These are phyloP conservation scores for Leccinum broughii DNA, from an alignment of 768 basidiomycete species.

Conservation along the genomic window DNA sequence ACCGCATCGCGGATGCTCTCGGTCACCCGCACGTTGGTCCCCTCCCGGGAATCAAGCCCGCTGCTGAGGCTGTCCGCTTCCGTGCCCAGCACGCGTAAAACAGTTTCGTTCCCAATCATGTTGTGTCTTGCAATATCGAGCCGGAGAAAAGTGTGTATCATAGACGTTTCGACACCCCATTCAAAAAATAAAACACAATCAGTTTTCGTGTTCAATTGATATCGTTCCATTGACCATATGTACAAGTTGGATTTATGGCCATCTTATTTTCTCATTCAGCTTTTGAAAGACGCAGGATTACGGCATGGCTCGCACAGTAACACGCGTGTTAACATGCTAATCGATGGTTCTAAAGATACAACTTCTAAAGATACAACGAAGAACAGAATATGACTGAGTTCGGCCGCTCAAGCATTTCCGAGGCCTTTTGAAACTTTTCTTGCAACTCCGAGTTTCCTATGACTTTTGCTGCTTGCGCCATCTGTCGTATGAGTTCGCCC, in stretches of 20 bases:
- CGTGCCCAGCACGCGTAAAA: slow-evolving; percentile 25
- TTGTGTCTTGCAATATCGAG: neutral
- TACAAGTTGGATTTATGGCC: no score
- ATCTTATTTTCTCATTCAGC: neutral
- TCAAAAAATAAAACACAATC: neutral
- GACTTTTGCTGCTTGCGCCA: slow-evolving; percentile 93
- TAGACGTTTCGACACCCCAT: neutral
- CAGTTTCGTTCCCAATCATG: neutral
- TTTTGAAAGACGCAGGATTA: neutral
- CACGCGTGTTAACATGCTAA: neutral
- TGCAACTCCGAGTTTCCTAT: slow-evolving; percentile 94
- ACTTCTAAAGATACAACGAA: slow-evolving; percentile 68
- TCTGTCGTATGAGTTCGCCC: slow-evolving; percentile 93
- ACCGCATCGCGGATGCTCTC: slow-evolving; percentile 77
- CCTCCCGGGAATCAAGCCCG: slow-evolving; percentile 55
- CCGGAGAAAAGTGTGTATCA: slow-evolving; percentile 5
- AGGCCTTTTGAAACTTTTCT: slow-evolving; percentile 89
- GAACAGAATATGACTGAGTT: slow-evolving; percentile 94
- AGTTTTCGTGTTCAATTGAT: neutral
- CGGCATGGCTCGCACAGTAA: neutral
- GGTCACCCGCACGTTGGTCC: slow-evolving; percentile 55
- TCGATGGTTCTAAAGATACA: slow-evolving; percentile 60
- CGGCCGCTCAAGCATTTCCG: slow-evolving; percentile 90
- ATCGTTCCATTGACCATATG: neutral
- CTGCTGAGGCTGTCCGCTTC: slow-evolving; percentile 56